Base-by-base conservation (phyloP, 352 stramenopile species). In the Phytophthora capsici region DNA sequence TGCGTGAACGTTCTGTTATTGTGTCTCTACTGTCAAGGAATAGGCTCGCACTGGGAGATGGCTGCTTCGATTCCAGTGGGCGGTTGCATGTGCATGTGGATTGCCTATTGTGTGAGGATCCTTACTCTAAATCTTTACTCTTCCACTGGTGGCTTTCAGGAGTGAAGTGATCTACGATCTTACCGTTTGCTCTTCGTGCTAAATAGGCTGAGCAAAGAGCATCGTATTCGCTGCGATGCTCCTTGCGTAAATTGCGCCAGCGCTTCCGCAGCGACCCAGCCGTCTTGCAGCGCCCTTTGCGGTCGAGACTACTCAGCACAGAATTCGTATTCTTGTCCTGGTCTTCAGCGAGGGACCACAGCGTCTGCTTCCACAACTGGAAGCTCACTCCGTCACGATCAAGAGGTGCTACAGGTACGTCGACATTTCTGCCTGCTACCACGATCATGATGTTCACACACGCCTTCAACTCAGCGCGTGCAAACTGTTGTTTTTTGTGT, bases 361-460 rank as follows among this genome's bases (percentile, higher is more conserved):
- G 28, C 12, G 22, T 45, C 47, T 59, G 53, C 40, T 64, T 69
- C 61, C 61, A 59, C n/a, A 48, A 32, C 3, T 36, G 50, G 41
- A 58, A 50, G 4, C 30, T 13, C 1, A 43, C n/a, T 10, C 25
- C n/a, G 22, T 45, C 46, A 0, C 16, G 45, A 10, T 57, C 19
- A 7, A 58, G 19, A 6, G 45, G 44, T 13, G 20, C 2, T 3
- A 9, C 23, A 36, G 45, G 57, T 57, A 64, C 5, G 16, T 38
- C 6, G 3, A 64, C 17, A 16, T 59, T 16, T n/a, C 6, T 12
- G 0, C 44, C 44, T 34, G 17, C 28, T 20, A 32, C 14, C 1
- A 61, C 32, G 0, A 50, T 32, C 53, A 69, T 63, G 28, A 68
- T 63, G n/a, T 55, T 69, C 6, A 63, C 23, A 28, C 37, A 51